Base-by-base conservation (phyloP, 1,139 yeast genomes). In the Nadsonia starkeyi-henricii region DNA sequence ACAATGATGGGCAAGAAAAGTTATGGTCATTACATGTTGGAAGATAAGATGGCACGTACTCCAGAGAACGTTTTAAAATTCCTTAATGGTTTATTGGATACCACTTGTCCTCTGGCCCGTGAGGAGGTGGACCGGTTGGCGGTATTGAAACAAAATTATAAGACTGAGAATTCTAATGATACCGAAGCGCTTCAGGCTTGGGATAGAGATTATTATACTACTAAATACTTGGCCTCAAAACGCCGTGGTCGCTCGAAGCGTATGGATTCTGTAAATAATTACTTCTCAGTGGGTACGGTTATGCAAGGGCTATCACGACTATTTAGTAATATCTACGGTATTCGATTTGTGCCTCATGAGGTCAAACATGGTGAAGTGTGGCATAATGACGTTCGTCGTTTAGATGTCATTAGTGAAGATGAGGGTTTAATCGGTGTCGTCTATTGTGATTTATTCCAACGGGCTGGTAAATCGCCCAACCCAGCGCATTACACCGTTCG, bases 401-500 rank as follows among this genome's bases (percentile, higher is more conserved):
- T 93, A 36, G 78, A 82, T 53, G 96, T 86, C 8, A 69, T 77
- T 18, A 71, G 78, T 45, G 83, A 78, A 49, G 62, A 64, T 1
- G 82, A 79, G 45, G 81, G 79, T 0, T 54, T 70, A 12, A 70
- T 79, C 45, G 88, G 88, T 13, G 71, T 78, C 18, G 77, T 82
- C 39, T 82, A 82, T 59, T 75, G 85, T 56, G 91, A 82, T 58
- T 61, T 82, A 43, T 78, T 79, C 55, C 77, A 75, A 57, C 68
- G 88, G 47, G 66, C 64, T 0, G 81, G 82, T 23, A 82, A 82
- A 60, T 64, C 68, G 12, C 72, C 79, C 2, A 78, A 78, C 53
- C 96, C 98, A 1, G 95, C 98, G 0, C 99, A 91, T 66, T 93
- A 86, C 65, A 91, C 98, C 0, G 86, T 91, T n/a, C 89, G 93